These are phyloP conservation scores for Penicillium lagena DNA, from an alignment of 495 filamentous ascomycete species.

Conservation along the genomic window DNA sequence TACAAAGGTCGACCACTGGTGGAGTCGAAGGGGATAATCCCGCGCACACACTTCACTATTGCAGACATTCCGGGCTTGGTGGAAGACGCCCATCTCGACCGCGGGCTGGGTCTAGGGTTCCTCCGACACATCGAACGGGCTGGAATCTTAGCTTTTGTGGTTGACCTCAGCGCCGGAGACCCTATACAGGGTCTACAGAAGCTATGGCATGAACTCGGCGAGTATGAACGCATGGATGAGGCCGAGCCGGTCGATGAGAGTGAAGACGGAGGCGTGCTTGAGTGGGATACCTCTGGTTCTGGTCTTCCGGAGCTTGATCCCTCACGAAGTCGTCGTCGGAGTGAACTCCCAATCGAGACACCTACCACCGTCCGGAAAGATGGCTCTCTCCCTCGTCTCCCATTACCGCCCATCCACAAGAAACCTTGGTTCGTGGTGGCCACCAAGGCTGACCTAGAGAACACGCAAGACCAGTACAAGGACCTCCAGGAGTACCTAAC, in stretches of 20 bases:
- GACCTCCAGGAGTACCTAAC: conserved; percentile 61
- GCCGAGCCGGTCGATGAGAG: conserved; percentile 44
- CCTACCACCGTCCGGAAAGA: conserved; percentile 3
- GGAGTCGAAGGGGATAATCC: conserved; percentile 27
- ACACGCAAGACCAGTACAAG: conserved; percentile 71
- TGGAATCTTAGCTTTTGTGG: conserved; percentile 83
- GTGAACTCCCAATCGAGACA: conserved; percentile 8
- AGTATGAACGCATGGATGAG: conserved; percentile 71
- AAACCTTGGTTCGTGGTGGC: conserved; percentile 98
- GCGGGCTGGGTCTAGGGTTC: conserved; percentile 86
- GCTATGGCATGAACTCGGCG: conserved; percentile 82
- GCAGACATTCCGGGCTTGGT: conserved; percentile 95
- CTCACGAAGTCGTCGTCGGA: conserved; percentile 8
- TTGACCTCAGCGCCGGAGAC: conserved; percentile 77
- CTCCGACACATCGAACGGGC: conserved; percentile 92
- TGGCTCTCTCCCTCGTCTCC: conserved; percentile 24
- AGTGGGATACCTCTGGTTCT: conserved; percentile 16
- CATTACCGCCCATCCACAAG: conserved; percentile 59
- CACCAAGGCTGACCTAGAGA: conserved; percentile 83
- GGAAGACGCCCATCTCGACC: conserved; percentile 84
- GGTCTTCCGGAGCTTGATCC: conserved; percentile 18
- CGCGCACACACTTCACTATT: conserved; percentile 76
- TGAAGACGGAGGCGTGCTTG: conserved; percentile 36
- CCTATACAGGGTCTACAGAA: conserved; percentile 69
- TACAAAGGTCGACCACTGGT: conserved; percentile 61